Conservation (phyloP, 352 stramenopile species). For the Pythium phragmiticola region DNA sequence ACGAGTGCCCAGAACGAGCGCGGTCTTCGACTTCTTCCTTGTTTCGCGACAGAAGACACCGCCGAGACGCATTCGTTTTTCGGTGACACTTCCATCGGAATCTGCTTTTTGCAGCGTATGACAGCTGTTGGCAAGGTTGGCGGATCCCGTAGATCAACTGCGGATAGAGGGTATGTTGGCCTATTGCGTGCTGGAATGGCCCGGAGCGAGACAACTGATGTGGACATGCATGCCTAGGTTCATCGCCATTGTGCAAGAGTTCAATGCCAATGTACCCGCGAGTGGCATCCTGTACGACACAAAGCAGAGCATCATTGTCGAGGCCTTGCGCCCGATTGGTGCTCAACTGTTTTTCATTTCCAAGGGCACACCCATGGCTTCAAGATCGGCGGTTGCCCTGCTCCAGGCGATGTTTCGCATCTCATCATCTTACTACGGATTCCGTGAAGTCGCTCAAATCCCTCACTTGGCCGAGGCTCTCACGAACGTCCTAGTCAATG, state of each 20-base stretch:
- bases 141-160: slow-evolving; percentile 47
- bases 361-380: slow-evolving; percentile 61
- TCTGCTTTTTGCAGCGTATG: slow-evolving; percentile 79
- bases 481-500: slow-evolving; percentile 68
- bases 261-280: slow-evolving; percentile 88
- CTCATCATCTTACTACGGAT: slow-evolving; percentile 83
- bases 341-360: slow-evolving; percentile 79
- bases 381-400: slow-evolving; percentile 65
- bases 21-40: slow-evolving; percentile 64
- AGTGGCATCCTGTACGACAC: slow-evolving; percentile 85
- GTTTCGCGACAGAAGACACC: slow-evolving; percentile 68
- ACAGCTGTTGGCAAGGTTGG: slow-evolving; percentile 62
- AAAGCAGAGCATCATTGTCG: slow-evolving; percentile 71
- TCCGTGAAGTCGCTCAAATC: slow-evolving; percentile 77
- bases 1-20: slow-evolving; percentile 64
- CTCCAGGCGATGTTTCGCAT: slow-evolving; percentile 87
- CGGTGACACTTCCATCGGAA: slow-evolving; percentile 75
- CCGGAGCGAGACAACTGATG: slow-evolving; percentile 21
- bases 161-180: slow-evolving; percentile 53
- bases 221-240: slow-evolving; percentile 44
- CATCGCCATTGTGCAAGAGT: slow-evolving; percentile 81
- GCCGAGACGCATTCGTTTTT: slow-evolving; percentile 76
- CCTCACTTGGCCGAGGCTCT: slow-evolving; percentile 78
- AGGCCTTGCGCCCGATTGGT: slow-evolving; percentile 76
- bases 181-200: slow-evolving; percentile 12